A percentile compares a stretch with the other conserved stretches of the same genome.
These are phyloP conservation scores for Sporormia fimetaria DNA, from an alignment of 495 filamentous ascomycete genomes.

Conservation along the genomic window DNA sequence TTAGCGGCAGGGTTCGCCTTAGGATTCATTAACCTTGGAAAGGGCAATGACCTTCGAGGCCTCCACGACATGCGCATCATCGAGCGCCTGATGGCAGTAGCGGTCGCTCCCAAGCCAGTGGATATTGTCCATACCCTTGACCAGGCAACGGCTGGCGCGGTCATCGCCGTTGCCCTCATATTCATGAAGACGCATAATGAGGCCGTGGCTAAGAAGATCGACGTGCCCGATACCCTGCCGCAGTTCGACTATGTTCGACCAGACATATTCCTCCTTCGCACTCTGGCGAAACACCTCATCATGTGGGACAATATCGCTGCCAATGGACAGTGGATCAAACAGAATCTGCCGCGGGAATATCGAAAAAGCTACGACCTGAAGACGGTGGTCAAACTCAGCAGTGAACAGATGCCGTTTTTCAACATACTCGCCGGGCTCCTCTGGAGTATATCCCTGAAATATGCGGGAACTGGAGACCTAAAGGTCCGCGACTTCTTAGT, in stretches of 20 bases:
- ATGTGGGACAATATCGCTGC: conserved; percentile 79
- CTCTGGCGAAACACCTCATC: conserved; percentile 82
- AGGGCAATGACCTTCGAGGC: conserved; percentile 75
- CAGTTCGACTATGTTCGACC: conserved; percentile 93
- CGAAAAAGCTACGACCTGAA: conserved; percentile 43
- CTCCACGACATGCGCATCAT: conserved; percentile 90
- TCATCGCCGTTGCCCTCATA: conserved; percentile 80
- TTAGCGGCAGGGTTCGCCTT: conserved; percentile 88
- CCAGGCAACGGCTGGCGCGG: conserved; percentile 79
- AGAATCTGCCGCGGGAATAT: conserved; percentile 60
- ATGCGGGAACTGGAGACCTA: conserved; percentile 67
- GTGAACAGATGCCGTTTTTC: conserved; percentile 78
- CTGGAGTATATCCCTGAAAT: conserved; percentile 71
- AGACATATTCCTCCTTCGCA: conserved; percentile 82
- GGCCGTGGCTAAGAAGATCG: conserved; percentile 80
- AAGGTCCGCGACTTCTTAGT: conserved; percentile 69
- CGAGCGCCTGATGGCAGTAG: conserved; percentile 72
- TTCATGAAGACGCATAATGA: conserved; percentile 95
- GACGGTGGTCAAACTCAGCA: conserved; percentile 46
- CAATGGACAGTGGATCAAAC: conserved; percentile 58
- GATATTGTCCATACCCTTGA: conserved; percentile 85
- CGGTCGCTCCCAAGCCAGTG: conserved; percentile 76
- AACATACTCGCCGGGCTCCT: conserved; percentile 86
- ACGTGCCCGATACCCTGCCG: conserved; percentile 76
- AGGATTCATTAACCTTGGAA: conserved; percentile 88